Conservation (phyloP, 345 rosid species). For the Dovyalis caffra region DNA sequence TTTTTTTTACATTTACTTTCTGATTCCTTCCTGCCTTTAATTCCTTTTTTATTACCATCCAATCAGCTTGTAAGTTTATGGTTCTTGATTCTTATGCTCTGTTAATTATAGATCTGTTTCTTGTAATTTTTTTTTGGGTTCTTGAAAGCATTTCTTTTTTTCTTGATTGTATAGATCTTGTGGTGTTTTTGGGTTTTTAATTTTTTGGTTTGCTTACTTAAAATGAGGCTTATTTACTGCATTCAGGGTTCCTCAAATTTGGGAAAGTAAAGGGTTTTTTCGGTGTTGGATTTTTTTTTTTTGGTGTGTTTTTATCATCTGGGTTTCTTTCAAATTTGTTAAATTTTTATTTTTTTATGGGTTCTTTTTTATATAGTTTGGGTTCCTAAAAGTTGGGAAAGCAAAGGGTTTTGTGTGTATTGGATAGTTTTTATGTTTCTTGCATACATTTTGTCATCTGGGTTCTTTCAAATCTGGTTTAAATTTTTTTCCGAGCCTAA, state of each 20-base stretch:
- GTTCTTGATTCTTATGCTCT: background rate
- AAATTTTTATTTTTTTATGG: too few species aligned
- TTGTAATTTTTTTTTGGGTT: background rate
- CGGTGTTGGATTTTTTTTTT: background rate
- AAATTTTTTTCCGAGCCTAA: background rate
- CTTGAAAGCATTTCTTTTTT: background rate
- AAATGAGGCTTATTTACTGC: background rate
- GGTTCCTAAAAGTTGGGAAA: background rate
- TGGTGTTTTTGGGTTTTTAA: background rate
- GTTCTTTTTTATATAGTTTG: background rate
- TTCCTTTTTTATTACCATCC: background rate
- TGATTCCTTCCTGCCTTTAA: slow-evolving; percentile 12
- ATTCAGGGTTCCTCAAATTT: background rate
- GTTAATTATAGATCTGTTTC: slow-evolving; percentile 13
- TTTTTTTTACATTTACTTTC: background rate
- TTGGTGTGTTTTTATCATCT: background rate
- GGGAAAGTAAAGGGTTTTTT: background rate
- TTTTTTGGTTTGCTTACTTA: background rate
- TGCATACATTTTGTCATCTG: background rate
- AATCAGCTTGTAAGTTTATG: slow-evolving; percentile 21
- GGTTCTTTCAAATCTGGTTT: background rate
- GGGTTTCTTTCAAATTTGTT: background rate
- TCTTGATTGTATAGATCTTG: background rate
- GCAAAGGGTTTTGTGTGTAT: background rate
- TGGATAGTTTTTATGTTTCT: background rate